These are phyloP conservation scores for Thermomucor indicae-seudaticae DNA, from an alignment of 371 early-diverging fungal genomes.

Conservation along the genomic window DNA sequence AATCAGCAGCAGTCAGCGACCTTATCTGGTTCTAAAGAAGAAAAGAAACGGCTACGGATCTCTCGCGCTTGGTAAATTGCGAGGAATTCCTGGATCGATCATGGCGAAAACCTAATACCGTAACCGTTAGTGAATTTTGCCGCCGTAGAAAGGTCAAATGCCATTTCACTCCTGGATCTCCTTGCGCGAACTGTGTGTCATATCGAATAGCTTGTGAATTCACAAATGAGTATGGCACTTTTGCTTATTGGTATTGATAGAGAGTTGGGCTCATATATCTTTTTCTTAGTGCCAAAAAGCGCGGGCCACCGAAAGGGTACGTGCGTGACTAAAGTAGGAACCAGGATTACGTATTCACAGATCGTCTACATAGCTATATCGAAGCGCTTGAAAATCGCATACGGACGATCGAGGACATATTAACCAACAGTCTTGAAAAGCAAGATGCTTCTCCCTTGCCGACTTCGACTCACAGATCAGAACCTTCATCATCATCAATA, in stretches of 20 bases:
- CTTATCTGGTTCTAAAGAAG: too few relatives aligned
- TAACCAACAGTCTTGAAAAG: neutral
- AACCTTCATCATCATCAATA: too few relatives aligned
- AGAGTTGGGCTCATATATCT: neutral
- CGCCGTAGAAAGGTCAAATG: constrained; percentile 35
- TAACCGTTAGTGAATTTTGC: constrained; percentile 30
- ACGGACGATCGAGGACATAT: constrained; percentile 24
- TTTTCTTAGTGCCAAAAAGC: constrained; percentile 20
- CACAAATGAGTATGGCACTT: constrained; percentile 5
- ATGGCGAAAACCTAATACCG: neutral
- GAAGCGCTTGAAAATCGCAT: constrained; percentile 45
- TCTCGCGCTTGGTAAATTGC: neutral
- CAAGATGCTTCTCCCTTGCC: too few relatives aligned
- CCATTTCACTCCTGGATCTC: constrained; percentile 16
- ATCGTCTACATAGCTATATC: constrained; percentile 21
- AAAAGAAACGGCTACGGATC: neutral
- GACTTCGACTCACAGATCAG: too few relatives aligned
- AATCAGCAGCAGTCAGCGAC: too few relatives aligned
- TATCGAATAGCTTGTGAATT: constrained; percentile 26
- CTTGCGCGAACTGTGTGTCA: constrained; percentile 32
- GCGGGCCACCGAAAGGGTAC: constrained; percentile 37
- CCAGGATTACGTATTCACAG: neutral
- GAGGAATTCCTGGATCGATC: neutral
- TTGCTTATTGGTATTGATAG: neutral
- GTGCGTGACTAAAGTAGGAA: too few relatives aligned